Evolutionary conservation across 2,329 filamentous ascomycete genomes (phyloP), one percentile per base, ranked within the genome.

Genomic region (Penicillium brevicompactum): DNA sequence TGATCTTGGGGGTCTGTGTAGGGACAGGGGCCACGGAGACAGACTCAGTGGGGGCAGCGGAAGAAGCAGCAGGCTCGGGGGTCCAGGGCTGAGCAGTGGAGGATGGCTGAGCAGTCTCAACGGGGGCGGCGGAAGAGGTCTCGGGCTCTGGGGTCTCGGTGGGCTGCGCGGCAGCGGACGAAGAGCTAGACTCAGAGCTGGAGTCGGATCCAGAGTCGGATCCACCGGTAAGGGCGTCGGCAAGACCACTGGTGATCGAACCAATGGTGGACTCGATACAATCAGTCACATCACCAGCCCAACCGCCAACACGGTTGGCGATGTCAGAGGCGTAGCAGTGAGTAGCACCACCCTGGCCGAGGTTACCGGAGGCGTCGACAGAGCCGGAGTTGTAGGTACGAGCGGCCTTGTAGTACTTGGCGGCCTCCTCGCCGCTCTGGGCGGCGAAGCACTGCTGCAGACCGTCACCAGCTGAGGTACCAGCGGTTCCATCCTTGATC

Each of bases 371-470:
- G 0, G 60, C 5, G 38, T 63, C 67, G 21, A 77, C 62, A 0
- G 66, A 67, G 32, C 76, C 76, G 0, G 76, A 77, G 62, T 78
- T 78, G 64, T 78, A 78, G 43, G 71, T 64, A 24, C 75, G 64
- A 7, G 76, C 74, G 18, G 70, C 74, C 45, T 68, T 69, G 60
- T 69, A 70, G 61, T 61, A 69, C n/a, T 53, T 47, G 3, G 58
- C 32, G 2, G 54, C 69, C 10, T 67, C 69, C 2, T 50, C 58
- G 16, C 66, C 60, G 32, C 48, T 66, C 22, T 66, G 57, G 51
- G 68, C 47, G 16, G 63, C 65, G 34, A 75, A 61, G 54, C 70
- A 69, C 46, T 70, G 54, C 49, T 69, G 62, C 30, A 76, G 69
- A 34, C 76, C 75, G 40, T 70, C 70, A 8, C 71, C 72, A 18